These are phyloP conservation scores for Cucurbita moschata DNA, from an alignment of 306 rosid species.

Conservation along the genomic window DNA sequence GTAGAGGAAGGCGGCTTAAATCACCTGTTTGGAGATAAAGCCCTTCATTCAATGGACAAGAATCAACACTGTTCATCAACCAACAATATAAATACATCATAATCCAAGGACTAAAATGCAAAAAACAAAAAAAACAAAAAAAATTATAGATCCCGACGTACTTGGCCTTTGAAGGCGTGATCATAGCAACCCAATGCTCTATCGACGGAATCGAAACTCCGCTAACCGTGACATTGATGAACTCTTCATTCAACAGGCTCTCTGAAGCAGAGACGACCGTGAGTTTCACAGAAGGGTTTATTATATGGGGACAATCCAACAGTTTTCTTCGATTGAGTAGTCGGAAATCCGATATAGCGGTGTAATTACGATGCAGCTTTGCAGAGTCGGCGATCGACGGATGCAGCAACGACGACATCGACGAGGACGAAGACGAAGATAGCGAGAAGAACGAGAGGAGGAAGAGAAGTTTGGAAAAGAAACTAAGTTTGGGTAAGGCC, in stretches of 20 bases:
- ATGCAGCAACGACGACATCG: slow-evolving; percentile 9
- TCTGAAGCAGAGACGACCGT: slow-evolving; percentile 18
- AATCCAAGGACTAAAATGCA: neutral
- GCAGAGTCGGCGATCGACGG: slow-evolving; percentile 19
- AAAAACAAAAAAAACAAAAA: too few species aligned
- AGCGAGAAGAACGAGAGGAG: neutral
- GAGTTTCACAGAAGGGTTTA: slow-evolving; percentile 16
- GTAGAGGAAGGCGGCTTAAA: slow-evolving; percentile 55
- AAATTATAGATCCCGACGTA: slow-evolving; percentile 12
- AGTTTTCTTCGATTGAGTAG: slow-evolving; percentile 36
- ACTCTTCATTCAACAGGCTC: slow-evolving; percentile 32
- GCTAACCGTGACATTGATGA: slow-evolving; percentile 32
- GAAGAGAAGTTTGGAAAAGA: slow-evolving; percentile 2
- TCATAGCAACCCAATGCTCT: slow-evolving; percentile 69
- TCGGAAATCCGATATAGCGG: slow-evolving; percentile 57
- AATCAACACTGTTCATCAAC: slow-evolving; percentile 25
- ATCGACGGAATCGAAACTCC: slow-evolving; percentile 38
- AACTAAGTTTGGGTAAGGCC: neutral
- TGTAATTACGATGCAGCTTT: slow-evolving; percentile 33
- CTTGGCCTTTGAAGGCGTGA: slow-evolving; percentile 64
- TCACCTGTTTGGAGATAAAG: slow-evolving; percentile 68
- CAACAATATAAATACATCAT: neutral
- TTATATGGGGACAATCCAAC: slow-evolving; percentile 14
- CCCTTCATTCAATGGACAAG: slow-evolving; percentile 15
- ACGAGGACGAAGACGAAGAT: neutral